Evolutionary conservation across 768 basidiomycete species (phyloP), one percentile per base, ranked within the genome.

Genomic region (Clavaria fumosa): DNA sequence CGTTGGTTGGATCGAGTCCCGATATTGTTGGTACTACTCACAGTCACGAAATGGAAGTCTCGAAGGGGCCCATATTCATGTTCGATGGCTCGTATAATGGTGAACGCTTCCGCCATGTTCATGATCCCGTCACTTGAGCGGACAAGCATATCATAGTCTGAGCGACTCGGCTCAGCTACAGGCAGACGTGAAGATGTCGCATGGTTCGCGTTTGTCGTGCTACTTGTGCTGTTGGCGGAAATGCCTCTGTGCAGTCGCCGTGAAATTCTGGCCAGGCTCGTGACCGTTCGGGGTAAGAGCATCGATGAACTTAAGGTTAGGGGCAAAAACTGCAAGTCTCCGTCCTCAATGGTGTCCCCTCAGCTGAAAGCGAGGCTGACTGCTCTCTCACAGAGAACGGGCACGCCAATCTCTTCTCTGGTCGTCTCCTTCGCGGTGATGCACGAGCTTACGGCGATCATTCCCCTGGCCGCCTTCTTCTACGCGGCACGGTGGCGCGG

Each of bases 391-490:
- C 56, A 64, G 4, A 69, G 76, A 24, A 85, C 85, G 12, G 72
- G 79, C 12, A 65, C 81, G 2, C 82, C 84, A 10, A 51, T 91
- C 1, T 66, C 85, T 1, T 86, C 85, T 7, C 68, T 95, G 44
- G 45, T 70, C 6, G 45, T 82, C 28, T 85, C 88, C 0, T 93
- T 95, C 45, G 75, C 70, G 4, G 58, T 90, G 37, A 63, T 95
- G 2, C 90, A 95, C 50, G 89, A 95, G 51, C 45, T 85, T 7
- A 89, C 86, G 0, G 86, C 89, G 0, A 50, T 90, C 35, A 63
- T 74, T 0, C 85, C 89, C 2, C 65, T 90, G 20, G 67, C 78
- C 3, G 69, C 73, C 23, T 52, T 83, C 26, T 93, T 88, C 54
- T 85, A 73, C 50, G 62, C 64, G 0, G 73, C 84, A 6, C 63